A percentile compares a stretch with the other conserved stretches of the same genome.
Conservation (phyloP, 2,329 filamentous ascomycete genomes). For the Aspergillaceae sp. region DNA sequence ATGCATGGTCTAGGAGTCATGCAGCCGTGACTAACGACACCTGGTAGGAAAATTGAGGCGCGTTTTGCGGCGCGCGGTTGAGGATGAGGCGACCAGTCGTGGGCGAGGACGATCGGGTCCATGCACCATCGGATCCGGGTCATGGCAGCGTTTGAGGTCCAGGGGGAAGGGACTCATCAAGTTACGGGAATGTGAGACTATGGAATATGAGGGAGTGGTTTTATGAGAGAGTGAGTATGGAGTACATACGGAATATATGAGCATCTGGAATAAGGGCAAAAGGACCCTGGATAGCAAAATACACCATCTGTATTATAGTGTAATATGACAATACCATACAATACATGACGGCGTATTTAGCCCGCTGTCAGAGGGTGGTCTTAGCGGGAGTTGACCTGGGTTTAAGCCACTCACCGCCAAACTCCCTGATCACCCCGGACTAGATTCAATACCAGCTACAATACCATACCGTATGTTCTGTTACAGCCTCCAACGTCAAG, state of each 20-base stretch:
- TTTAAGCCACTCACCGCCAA: background rate
- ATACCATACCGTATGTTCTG: background rate
- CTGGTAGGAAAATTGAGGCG: background rate
- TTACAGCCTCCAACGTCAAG: background rate
- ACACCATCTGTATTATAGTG: background rate
- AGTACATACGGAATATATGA: too few relatives aligned
- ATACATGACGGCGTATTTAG: background rate
- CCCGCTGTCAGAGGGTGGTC: background rate
- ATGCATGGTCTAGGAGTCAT: background rate
- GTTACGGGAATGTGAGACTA: too few relatives aligned
- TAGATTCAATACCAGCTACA: background rate
- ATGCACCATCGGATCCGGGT: background rate
- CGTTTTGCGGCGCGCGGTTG: conserved; percentile 4
- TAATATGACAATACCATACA: background rate
- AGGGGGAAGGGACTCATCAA: too few relatives aligned
- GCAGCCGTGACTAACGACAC: background rate
- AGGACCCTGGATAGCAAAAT: too few relatives aligned
- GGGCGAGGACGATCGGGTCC: background rate
- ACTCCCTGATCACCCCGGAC: background rate
- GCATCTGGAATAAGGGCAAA: too few relatives aligned
- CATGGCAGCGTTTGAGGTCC: too few relatives aligned
- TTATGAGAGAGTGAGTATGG: too few relatives aligned
- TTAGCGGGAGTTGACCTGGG: background rate
- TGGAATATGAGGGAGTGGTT: too few relatives aligned
- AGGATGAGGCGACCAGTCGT: conserved; percentile 15